Base-by-base conservation (phyloP, 495 filamentous ascomycete genomes). In the Parachaetomium inaequale region DNA sequence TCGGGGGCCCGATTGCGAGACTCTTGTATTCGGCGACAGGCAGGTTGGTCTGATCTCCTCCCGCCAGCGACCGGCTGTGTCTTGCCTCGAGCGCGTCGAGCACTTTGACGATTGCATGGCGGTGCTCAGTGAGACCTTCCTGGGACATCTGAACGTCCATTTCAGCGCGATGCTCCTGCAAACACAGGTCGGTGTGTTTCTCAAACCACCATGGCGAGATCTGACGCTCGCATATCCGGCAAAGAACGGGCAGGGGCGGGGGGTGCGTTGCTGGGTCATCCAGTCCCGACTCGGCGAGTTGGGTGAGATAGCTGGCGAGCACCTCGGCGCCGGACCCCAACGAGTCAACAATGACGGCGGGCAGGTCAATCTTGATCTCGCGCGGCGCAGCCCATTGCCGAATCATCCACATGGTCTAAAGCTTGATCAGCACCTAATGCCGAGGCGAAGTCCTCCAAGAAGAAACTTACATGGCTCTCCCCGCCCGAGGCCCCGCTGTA, bases 201-300 rank as follows among this genome's bases (percentile, higher is more conserved):
- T 97, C 93, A 67, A 98, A 98, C 95, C 94, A 98, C 94, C 94
- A 98, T 17, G 94, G 92, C n/a, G 90, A 90, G 45, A 98, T 96
- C 63, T 96, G 91, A 49, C 95, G 90, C 70, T 98, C 94, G 69
- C 94, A 98, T 62, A 98, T 98, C 40, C 94, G 91, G 74, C 94
- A 98, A 28, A 98, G 83, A 10, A 98, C 88, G 1, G 93, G 92
- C 7, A 86, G 84, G 2, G 94, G 95, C 8, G 91, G 91, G n/a
- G 92, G 87, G 71, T 92, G 87, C 66, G 88, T 85, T 45, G 80
- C 85, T 21, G 90, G 89, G 70, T 97, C 93, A 36, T 88, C 89
- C 32, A 86, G 81, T 50, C 90, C 92, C 36, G 87, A 85, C 68
- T 98, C 95, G 25, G 95, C 92, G 53, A 98, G 78, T 47, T 84